Conservation (phyloP, 2,329 filamentous ascomycete genomes). For the Colletotrichum paranaense region DNA sequence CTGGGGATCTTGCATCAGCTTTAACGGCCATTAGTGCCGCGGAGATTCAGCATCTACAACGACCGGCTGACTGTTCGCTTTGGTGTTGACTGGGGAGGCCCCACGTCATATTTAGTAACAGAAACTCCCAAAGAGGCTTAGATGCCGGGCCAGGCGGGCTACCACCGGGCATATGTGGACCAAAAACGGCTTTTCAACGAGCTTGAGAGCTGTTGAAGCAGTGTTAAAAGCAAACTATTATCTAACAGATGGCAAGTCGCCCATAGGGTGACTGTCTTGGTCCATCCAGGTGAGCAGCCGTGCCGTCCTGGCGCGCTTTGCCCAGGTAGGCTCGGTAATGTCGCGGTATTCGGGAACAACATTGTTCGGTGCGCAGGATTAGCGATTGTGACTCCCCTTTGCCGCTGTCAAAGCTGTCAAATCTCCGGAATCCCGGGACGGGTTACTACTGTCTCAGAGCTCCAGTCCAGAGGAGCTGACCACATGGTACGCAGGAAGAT, state of each 20-base stretch:
- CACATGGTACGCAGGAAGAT: background rate
- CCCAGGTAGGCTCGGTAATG: background rate
- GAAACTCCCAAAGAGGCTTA: constrained; percentile 39
- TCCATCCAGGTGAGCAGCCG: constrained; percentile 1
- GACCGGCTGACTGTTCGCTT: constrained; percentile 15
- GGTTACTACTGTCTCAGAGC: background rate
- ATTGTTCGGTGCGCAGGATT: background rate
- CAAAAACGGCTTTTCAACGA: constrained; percentile 4
- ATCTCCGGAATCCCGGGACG: background rate
- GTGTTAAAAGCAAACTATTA: constrained; percentile 19
- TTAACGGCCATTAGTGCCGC: constrained; percentile 37
- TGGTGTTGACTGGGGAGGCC: constrained; percentile 12
- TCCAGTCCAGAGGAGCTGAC: background rate
- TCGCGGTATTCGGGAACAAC: constrained; percentile 3
- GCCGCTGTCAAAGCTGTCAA: background rate
- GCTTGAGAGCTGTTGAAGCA: background rate
- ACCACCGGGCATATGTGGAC: constrained; percentile 17
- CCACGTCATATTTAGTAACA: constrained; percentile 42
- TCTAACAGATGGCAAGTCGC: constrained; percentile 31
- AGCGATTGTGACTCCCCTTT: background rate
- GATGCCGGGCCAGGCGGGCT: constrained; percentile 28
- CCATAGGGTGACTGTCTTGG: constrained; percentile 10
- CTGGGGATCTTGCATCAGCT: constrained; percentile 12
- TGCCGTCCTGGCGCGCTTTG: constrained; percentile 10
- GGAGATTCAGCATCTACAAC: constrained; percentile 41